Percentiles rank a stretch among this genome's conserved stretches.
Conservation (phyloP, 2,329 filamentous ascomycete species). For the Cordyceps cateniannulata region DNA sequence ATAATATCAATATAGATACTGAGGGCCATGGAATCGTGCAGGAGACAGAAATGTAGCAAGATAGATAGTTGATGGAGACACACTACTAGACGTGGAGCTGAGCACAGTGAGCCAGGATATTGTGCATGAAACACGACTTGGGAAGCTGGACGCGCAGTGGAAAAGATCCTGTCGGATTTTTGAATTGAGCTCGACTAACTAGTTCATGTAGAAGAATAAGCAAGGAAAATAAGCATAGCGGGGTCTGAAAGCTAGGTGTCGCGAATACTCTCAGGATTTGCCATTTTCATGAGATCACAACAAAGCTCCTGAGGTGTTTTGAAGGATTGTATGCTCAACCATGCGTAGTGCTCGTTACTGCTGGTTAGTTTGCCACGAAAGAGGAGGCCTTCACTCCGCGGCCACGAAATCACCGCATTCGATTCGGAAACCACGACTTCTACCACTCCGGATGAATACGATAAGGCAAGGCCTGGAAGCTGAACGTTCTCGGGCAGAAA, state of each 20-base stretch:
- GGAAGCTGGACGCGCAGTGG: not conserved
- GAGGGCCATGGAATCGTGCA: not conserved
- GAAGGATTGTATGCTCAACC: not conserved
- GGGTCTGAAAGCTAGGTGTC: not conserved
- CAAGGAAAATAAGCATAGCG: not conserved
- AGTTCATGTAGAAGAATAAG: not conserved
- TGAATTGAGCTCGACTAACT: not conserved
- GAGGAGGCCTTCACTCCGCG: not conserved
- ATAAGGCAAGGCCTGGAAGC: not conserved
- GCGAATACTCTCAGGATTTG: not conserved
- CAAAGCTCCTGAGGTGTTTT: not conserved
- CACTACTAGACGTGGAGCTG: not conserved
- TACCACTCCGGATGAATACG: not conserved
- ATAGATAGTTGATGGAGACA: not conserved
- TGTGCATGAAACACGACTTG: not conserved
- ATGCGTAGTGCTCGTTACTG: not conserved
- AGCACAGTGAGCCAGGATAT: not conserved
- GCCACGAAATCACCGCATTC: not conserved
- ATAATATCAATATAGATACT: too few species aligned
- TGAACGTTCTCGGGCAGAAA: not conserved
- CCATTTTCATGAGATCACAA: not conserved
- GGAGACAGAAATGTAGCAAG: not conserved
- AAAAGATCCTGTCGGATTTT: not conserved
- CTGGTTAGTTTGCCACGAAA: not conserved
- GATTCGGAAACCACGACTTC: not conserved